Base-by-base conservation (phyloP, 2,329 filamentous ascomycete genomes). In the Microcyclospora pomicola region DNA sequence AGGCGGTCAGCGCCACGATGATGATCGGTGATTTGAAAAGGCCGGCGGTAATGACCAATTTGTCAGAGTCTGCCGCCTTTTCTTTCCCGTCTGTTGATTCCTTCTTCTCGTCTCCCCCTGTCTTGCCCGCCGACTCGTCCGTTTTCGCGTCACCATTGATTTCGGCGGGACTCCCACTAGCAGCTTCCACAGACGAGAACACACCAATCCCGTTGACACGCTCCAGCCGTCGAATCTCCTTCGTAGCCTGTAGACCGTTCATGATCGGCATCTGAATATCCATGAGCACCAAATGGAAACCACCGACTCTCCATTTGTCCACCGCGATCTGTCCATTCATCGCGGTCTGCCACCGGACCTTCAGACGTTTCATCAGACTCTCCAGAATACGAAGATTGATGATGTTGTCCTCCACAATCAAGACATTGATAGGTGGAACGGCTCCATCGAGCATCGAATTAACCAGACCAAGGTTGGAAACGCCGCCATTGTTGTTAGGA, bases 331-430 rank as follows among this genome's bases (percentile, higher is more conserved):
- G 77, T 15, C 91, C 91, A 58, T 96, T 94, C 71, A 92, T 85
- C 29, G 91, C 91, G n/a, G 85, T 92, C 60, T 91, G 82, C 86
- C 88, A 96, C 27, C 91, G 76, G 6, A 98, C 91, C 55, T 94
- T 95, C 35, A 98, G 70, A 35, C 86, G 73, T 64, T 95, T 94
- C 69, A 96, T 88, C 54, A 98, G 93, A 1, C 87, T 86, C 56
- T 95, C 88, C 28, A 98, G 68, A 9, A 98, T 76, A 53, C 85
- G 83, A 49, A 96, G 67, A 56, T 96, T 98, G 70, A 98, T 96
- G 46, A 91, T 86, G 60, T 98, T 98, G 64, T 98, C 91, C 65
- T 98, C 91, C 11, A 98, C 91, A 43, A 98, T 94, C 32, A 98
- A 69, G 6, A 96, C 87, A 50, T 93, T 96, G 64, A 98, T 96